phyloP scores from a whole-genome alignment of 768 basidiomycete species.

The Pulveroboletus frians region DNA sequence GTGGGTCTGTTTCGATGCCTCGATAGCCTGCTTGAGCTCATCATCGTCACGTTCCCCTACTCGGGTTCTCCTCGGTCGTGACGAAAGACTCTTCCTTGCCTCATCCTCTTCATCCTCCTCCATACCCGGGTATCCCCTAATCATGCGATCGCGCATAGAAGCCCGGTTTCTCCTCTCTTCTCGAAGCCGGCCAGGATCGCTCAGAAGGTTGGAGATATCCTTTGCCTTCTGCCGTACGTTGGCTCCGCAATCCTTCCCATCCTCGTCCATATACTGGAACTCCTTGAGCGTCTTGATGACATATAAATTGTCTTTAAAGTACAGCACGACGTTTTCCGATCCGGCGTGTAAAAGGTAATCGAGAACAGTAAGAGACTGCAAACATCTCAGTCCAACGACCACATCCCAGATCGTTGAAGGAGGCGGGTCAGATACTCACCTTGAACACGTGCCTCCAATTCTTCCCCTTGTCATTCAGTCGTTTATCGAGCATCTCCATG shows the following conservation, averaged over 20 bases:
- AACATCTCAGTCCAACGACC: conserved; percentile 5
- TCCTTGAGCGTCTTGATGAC: conserved; percentile 98
- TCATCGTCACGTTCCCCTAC: conserved; percentile 61
- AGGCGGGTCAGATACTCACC: conserved; percentile 37
- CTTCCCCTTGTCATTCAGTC: conserved; percentile 98
- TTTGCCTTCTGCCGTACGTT: conserved; percentile 97
- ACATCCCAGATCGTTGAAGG: background rate
- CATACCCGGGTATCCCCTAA: conserved; percentile 47
- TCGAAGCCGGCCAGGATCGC: conserved; percentile 79
- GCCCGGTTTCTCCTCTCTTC: conserved; percentile 82
- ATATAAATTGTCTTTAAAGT: conserved; percentile 96
- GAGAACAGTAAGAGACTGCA: conserved; percentile 81
- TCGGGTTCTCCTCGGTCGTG: conserved; percentile 19
- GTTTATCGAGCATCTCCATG: conserved; percentile 99
- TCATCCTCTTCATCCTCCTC: conserved; percentile 29
- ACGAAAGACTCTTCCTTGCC: background rate
- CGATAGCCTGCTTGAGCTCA: conserved; percentile 80
- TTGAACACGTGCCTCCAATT: conserved; percentile 99
- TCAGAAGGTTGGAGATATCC: conserved; percentile 91
- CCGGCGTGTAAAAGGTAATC: conserved; percentile 96
- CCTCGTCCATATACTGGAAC: conserved; percentile 94
- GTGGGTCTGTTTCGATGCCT: conserved; percentile 75
- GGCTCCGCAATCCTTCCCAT: conserved; percentile 96
- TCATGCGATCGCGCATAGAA: conserved; percentile 93
- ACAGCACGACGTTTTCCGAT: conserved; percentile 96